A percentile compares a stretch with the other conserved stretches of the same genome.
phyloP scores from a whole-genome alignment of 129 eudicot genomes.

The Flaveria robusta region DNA sequence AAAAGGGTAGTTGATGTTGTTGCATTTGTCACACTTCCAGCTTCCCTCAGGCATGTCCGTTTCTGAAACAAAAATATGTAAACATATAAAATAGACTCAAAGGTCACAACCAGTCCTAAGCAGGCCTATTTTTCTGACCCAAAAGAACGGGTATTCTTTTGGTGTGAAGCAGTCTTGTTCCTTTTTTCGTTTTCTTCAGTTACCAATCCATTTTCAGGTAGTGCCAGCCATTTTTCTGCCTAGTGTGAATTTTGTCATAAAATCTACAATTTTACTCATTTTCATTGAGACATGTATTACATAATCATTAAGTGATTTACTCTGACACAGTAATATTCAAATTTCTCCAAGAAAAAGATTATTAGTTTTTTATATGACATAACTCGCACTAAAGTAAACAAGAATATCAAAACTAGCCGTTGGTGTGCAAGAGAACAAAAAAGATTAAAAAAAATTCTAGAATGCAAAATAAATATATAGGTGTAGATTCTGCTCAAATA shows the following conservation, averaged over 20 bases:
- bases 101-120: slow-evolving; percentile 1
- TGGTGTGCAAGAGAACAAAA: too few species aligned
- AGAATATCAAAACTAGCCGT: background rate
- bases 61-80: slow-evolving; percentile 28
- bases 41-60: slow-evolving; percentile 94
- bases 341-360: background rate
- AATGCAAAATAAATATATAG: background rate
- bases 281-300: background rate
- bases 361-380: background rate
- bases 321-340: background rate
- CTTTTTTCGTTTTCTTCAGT: background rate
- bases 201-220: background rate
- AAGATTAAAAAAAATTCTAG: too few species aligned
- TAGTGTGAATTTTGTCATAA: background rate
- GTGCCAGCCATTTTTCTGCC: background rate
- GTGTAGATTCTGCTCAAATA: background rate
- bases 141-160: background rate
- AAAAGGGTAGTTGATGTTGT: slow-evolving; percentile 84
- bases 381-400: background rate
- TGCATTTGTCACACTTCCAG: slow-evolving; percentile 92
- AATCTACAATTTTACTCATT: background rate
- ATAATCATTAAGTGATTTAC: background rate
- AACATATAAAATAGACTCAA: slow-evolving; percentile 20
- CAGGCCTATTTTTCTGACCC: background rate
- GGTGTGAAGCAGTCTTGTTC: background rate